Evolutionary conservation across 108 stramenopile genomes (phyloP), one percentile per base, ranked within the genome.

Genomic region (Pseudonitzschia pungens): DNA sequence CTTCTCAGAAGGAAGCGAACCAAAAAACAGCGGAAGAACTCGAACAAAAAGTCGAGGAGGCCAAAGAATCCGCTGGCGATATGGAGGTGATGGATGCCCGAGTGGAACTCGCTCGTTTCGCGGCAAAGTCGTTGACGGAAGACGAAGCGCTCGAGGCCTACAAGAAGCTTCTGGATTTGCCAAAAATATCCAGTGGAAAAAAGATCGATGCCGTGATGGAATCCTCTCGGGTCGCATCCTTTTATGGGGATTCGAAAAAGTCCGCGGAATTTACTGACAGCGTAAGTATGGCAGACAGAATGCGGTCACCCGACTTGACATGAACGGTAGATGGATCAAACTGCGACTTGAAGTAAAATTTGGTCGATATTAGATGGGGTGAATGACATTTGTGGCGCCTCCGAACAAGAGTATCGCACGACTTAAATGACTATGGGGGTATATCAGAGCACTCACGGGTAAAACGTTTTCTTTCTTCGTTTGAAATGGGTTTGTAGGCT

Each of bases 21-120:
- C 54, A 70, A 48, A 59, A 72, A 15, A 76, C 78, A 10, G 50
- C 91, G 70, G 52, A 78, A 62, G 68, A 73, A 28, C 70, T 92
- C 8, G 79, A 88, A 53, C 74, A 62, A 11, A 85, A 81, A 50
- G 81, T 91, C 0, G 75, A 86, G 67, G 87, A 90, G 65, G 97
- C 97, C 42, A 84, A 89, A 73, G 95, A 95, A 66, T 92, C 89
- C 72, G 91, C 91, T 6, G 97, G 97, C n/a, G 98, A 99, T 71
- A 96, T 96, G 89, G 99, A 99, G 84, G 96, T 99, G 56, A 84
- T 98, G 79, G 95, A 98, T 28, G 96, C 96, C 10, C 71, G 86
- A 33, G 80, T 97, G 68, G 86, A 80, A 63, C 71, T 90, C 41
- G 99, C 97, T n/a, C 76, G 88, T 63, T 93, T 95, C 86, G 83